Evolutionary conservation across 345 rosid species (phyloP).

Genomic region (Cardamine chenopodiifolia): DNA sequence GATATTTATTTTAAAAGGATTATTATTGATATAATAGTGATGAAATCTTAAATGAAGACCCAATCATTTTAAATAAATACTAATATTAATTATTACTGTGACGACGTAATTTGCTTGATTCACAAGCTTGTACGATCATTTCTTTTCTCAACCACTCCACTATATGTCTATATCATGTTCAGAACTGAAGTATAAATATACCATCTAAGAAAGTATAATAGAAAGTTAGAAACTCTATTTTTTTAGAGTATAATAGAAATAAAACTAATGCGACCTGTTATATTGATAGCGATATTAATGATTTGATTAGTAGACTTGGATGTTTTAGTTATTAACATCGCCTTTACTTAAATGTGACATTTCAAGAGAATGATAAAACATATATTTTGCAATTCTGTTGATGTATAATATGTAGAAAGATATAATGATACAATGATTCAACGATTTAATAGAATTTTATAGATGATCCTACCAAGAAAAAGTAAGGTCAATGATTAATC

Average conservation of each 20-base stretch:
- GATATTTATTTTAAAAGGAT: not conserved
- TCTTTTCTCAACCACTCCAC: conserved; percentile 41
- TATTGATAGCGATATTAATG: conserved; percentile 27
- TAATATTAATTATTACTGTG: conserved; percentile 8
- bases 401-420: not conserved
- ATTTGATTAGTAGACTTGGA: conserved; percentile 16
- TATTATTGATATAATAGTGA: not conserved
- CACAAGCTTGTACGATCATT: conserved; percentile 30
- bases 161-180: conserved; percentile 15
- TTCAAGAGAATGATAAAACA: not conserved
- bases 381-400: not conserved
- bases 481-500: not conserved
- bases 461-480: not conserved
- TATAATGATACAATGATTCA: not conserved
- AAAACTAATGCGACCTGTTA: conserved; percentile 9
- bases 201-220: not conserved
- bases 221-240: not conserved
- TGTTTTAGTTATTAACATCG: conserved; percentile 10
- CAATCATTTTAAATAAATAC: not conserved
- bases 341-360: not conserved
- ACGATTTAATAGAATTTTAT: not conserved
- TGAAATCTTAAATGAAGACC: not conserved
- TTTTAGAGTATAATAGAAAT: not conserved
- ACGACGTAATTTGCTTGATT: conserved; percentile 35
- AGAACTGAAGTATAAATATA: conserved; percentile 22